phyloP scores from a whole-genome alignment of 768 basidiomycete genomes.

The Boletus rex-veris region DNA sequence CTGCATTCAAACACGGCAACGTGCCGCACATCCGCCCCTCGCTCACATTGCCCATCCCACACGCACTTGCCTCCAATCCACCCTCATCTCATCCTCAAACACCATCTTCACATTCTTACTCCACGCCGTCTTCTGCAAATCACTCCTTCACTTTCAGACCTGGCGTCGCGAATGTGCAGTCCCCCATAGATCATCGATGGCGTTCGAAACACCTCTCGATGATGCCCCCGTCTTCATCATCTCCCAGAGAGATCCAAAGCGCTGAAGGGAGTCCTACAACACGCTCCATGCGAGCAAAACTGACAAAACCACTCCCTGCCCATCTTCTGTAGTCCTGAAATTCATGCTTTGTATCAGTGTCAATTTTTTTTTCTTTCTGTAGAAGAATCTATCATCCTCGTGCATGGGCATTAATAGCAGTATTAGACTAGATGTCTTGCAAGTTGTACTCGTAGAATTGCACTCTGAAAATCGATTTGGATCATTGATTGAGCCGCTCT shows the following conservation, averaged over 20 bases:
- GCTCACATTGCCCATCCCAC: constrained; percentile 3
- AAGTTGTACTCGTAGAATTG: not conserved
- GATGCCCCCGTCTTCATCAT: constrained; percentile 12
- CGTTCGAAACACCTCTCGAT: constrained; percentile 19
- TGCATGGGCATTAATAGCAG: not conserved
- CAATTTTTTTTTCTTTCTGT: not conserved
- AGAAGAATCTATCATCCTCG: not conserved
- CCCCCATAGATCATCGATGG: not conserved
- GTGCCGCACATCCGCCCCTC: not conserved
- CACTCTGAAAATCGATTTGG: not conserved
- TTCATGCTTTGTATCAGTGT: constrained; percentile 1
- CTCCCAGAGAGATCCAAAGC: constrained; percentile 5
- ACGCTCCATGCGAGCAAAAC: constrained; percentile 4
- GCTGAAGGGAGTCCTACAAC: not conserved
- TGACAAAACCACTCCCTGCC: constrained; percentile 19
- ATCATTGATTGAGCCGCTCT: not conserved
- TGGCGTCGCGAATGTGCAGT: not conserved
- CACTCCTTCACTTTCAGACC: not conserved
- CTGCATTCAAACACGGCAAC: constrained; percentile 14
- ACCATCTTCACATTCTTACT: constrained; percentile 4
- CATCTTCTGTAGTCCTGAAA: constrained; percentile 19
- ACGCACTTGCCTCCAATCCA: not conserved
- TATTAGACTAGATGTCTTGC: not conserved
- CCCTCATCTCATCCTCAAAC: constrained; percentile 3
- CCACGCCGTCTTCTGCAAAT: not conserved